Evolutionary conservation across 2,329 filamentous ascomycete species (phyloP).

Genomic region (Malbranchea zuffiana): DNA sequence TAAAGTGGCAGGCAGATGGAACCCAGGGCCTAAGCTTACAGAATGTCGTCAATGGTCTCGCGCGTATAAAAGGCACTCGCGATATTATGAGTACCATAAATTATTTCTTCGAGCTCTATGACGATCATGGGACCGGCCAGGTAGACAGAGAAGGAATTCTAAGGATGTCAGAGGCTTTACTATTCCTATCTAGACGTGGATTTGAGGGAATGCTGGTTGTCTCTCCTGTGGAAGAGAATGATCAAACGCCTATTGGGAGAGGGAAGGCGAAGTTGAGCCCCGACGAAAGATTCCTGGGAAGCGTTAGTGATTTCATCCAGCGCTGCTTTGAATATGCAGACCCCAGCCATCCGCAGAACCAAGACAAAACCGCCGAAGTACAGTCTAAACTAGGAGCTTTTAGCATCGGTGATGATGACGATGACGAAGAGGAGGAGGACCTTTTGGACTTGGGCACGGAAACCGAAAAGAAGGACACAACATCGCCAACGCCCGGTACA

Average conservation of each 20-base stretch:
- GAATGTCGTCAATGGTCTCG: conserved; percentile 82
- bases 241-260: conserved; percentile 22
- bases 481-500: conserved; percentile 18
- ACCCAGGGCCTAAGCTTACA: conserved; percentile 72
- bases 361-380: conserved; percentile 28
- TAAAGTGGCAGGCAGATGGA: conserved; percentile 73
- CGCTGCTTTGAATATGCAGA: conserved; percentile 98
- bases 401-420: conserved; percentile 64
- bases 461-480: conserved; percentile 3
- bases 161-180: conserved; percentile 80
- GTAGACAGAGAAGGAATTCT: conserved; percentile 93
- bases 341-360: conserved; percentile 63
- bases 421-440: conserved; percentile 52
- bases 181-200: conserved; percentile 84
- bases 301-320: conserved; percentile 89
- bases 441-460: conserved; percentile 9
- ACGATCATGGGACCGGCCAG: conserved; percentile 80
- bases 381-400: conserved; percentile 49
- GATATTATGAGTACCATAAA: conserved; percentile 98
- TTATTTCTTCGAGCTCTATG: conserved; percentile 96
- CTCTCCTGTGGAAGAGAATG: conserved; percentile 46
- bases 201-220: conserved; percentile 63
- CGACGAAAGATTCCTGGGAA: conserved; percentile 82
- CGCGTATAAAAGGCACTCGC: conserved; percentile 79
- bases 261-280: conserved; percentile 45